Conservation (phyloP, 106 monocot species). For the Xerophyta viscosa region DNA sequence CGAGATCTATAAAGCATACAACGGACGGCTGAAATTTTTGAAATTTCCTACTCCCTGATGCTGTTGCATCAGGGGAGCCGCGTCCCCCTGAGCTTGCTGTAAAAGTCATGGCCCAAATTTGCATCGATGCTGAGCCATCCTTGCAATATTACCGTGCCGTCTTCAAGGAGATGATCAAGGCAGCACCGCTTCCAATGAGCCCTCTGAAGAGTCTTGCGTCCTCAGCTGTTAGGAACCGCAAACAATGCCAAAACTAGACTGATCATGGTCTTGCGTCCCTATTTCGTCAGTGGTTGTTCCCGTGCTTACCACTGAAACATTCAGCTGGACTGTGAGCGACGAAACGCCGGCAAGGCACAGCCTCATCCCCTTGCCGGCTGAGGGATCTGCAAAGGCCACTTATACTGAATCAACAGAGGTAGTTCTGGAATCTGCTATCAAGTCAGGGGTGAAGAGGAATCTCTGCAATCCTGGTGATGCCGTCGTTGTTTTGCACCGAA, state of each 20-base stretch:
- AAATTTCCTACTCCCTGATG: no score
- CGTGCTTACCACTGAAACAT: constrained; percentile 23
- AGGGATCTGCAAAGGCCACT: constrained; percentile 34
- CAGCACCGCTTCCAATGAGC: constrained; percentile 30
- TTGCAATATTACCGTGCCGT: constrained; percentile 26
- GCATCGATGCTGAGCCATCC: constrained; percentile 33
- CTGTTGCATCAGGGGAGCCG: no score
- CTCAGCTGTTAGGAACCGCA: constrained; percentile 24
- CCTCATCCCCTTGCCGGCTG: constrained; percentile 26
- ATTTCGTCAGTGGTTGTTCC: constrained; percentile 34
- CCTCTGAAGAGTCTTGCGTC: constrained; percentile 39
- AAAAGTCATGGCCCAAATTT: constrained; percentile 29
- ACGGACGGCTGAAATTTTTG: no score
- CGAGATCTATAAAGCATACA: no score
- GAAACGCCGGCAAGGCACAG: constrained; percentile 33
- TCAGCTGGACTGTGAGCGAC: constrained; percentile 28
- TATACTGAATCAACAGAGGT: constrained; percentile 27
- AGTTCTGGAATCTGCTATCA: constrained; percentile 23
- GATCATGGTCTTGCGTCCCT: constrained; percentile 30
- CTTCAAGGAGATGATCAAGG: constrained; percentile 28
- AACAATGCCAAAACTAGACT: constrained; percentile 27
- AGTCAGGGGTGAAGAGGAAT: constrained; percentile 7
- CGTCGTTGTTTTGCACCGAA: constrained; percentile 26
- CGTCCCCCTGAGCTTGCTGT: constrained; percentile 36
- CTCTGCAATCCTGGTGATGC: constrained; percentile 31